A percentile compares a stretch with the other conserved stretches of the same genome.
Evolutionary conservation across 768 basidiomycete genomes (phyloP).

Genomic region (Rhizopogon rudus): DNA sequence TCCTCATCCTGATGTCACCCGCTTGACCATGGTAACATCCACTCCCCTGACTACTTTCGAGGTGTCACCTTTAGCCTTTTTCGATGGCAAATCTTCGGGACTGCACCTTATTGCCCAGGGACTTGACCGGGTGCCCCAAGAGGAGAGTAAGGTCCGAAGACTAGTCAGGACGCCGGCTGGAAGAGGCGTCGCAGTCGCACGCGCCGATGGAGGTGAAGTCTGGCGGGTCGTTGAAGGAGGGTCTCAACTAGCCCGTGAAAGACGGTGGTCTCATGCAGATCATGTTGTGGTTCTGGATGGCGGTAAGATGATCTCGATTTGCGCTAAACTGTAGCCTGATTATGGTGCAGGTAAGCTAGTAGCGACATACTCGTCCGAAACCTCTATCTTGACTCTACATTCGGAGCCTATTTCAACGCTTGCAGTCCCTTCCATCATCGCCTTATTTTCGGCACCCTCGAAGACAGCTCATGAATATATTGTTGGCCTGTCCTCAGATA

Average conservation of each 20-base stretch:
- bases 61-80: slow-evolving; percentile 55
- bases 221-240: slow-evolving; percentile 53
- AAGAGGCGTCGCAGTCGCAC: slow-evolving; percentile 63
- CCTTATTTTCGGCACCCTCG: slow-evolving; percentile 65
- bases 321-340: slow-evolving; percentile 6
- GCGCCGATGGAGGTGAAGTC: slow-evolving; percentile 55
- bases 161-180: slow-evolving; percentile 82
- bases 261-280: slow-evolving; percentile 53
- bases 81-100: slow-evolving; percentile 54
- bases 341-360: slow-evolving; percentile 41
- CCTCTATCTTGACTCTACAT: slow-evolving; percentile 48
- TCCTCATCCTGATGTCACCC: slow-evolving; percentile 37
- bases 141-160: slow-evolving; percentile 49
- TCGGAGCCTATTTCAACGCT: slow-evolving; percentile 38
- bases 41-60: slow-evolving; percentile 61
- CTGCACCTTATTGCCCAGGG: slow-evolving; percentile 40
- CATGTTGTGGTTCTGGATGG: slow-evolving; percentile 65
- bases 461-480: slow-evolving; percentile 48
- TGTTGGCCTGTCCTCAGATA: slow-evolving; percentile 60
- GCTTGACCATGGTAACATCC: slow-evolving; percentile 58
- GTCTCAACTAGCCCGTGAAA: slow-evolving; percentile 41
- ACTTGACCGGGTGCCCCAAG: slow-evolving; percentile 34
- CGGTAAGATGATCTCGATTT: slow-evolving; percentile 36
- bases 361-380: slow-evolving; percentile 53
- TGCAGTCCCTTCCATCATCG: slow-evolving; percentile 46